Evolutionary conservation across 2,329 filamentous ascomycete species (phyloP).

Genomic region (Trichoderma simmonsii): DNA sequence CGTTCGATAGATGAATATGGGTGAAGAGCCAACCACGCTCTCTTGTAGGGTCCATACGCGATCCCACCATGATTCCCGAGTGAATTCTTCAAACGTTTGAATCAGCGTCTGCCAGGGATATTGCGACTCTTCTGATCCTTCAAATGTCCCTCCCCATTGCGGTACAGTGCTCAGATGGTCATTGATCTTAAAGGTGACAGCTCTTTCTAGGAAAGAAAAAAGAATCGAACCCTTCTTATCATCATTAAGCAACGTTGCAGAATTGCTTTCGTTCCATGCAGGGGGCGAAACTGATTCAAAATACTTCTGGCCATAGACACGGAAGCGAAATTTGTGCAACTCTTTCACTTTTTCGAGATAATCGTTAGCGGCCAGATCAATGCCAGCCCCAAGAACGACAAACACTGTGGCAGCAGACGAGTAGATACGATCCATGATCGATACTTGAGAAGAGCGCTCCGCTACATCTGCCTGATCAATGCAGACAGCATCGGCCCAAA

Average conservation of each 20-base stretch:
- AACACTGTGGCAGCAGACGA: constrained; percentile 1
- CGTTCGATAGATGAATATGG: not conserved
- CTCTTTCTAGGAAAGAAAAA: not conserved
- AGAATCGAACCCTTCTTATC: not conserved
- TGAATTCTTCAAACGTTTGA: not conserved
- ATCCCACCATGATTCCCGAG: not conserved
- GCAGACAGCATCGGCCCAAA: constrained; percentile 16
- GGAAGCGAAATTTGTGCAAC: not conserved
- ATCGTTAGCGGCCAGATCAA: not conserved
- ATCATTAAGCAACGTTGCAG: not conserved
- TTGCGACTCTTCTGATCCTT: not conserved
- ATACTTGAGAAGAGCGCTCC: constrained; percentile 10
- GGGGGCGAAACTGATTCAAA: not conserved
- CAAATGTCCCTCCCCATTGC: not conserved
- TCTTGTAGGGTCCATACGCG: not conserved
- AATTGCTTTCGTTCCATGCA: not conserved
- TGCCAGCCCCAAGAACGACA: constrained; percentile 1
- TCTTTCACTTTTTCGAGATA: not conserved
- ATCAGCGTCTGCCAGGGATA: not conserved
- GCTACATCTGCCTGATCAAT: constrained; percentile 6
- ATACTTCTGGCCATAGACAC: not conserved
- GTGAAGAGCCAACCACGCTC: not conserved
- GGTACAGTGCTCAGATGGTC: not conserved
- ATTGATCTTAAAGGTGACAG: not conserved
- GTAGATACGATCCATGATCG: constrained; percentile 15